phyloP scores from a whole-genome alignment of 1,139 yeast species.

The Suhomyces bokatorum region DNA sequence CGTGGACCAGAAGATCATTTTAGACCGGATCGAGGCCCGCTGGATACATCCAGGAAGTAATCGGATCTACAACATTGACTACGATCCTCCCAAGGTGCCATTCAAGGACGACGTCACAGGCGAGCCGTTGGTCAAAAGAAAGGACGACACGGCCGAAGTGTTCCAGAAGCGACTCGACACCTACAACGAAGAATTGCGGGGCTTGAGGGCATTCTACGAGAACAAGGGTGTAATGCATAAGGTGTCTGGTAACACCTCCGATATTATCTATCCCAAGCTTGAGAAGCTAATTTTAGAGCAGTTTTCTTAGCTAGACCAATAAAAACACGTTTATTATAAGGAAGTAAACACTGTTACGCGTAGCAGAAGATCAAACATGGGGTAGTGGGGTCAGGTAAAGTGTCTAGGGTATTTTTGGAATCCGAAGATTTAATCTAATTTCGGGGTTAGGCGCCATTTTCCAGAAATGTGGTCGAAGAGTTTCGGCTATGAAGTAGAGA shows the following conservation, averaged over 20 bases:
- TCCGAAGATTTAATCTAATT: no score
- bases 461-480: no score
- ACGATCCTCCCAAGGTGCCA: slow-evolving; percentile 83
- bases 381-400: background rate
- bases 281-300: slow-evolving; percentile 34
- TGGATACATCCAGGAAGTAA: slow-evolving; percentile 87
- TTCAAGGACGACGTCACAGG: slow-evolving; percentile 89
- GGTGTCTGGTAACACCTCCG: slow-evolving; percentile 78
- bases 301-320: background rate
- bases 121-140: slow-evolving; percentile 73
- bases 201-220: slow-evolving; percentile 63
- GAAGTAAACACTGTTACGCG: no score
- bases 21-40: slow-evolving; percentile 79
- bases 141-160: slow-evolving; percentile 74
- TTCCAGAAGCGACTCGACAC: slow-evolving; percentile 66
- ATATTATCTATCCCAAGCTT: slow-evolving; percentile 76
- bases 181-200: slow-evolving; percentile 60
- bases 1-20: slow-evolving; percentile 77
- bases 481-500: no score
- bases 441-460: no score
- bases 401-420: no score
- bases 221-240: slow-evolving; percentile 52
- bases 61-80: slow-evolving; percentile 78
- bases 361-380: background rate
- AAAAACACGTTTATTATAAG: no score